phyloP scores from a whole-genome alignment of 805 yeast species.

The Saccharomycopsis oosterbeekiorum region DNA sequence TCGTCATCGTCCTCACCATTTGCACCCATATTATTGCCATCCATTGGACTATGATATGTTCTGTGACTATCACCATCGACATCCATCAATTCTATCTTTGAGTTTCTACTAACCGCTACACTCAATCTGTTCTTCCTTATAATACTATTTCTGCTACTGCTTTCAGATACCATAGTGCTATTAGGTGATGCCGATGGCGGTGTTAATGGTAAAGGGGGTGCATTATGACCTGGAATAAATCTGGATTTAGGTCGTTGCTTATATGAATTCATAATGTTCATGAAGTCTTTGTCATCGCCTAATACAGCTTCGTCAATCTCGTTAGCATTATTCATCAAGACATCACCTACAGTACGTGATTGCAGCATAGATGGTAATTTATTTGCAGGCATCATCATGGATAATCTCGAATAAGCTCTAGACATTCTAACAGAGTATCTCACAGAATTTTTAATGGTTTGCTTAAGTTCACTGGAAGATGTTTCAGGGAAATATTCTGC shows the following conservation, averaged over 20 bases:
- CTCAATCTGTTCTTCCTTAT: slow-evolving; percentile 9
- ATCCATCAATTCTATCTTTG: slow-evolving; percentile 17
- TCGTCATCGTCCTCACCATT: slow-evolving; percentile 4
- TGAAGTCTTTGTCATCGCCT: slow-evolving; percentile 17
- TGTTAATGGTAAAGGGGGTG: slow-evolving; percentile 17
- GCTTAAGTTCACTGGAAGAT: slow-evolving; percentile 56
- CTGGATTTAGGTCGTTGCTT: slow-evolving; percentile 15
- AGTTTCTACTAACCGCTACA: slow-evolving; percentile 16
- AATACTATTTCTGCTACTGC: neutral
- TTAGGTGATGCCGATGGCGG: slow-evolving; percentile 1
- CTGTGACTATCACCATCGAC: slow-evolving; percentile 1
- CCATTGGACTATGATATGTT: slow-evolving; percentile 1
- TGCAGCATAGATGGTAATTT: slow-evolving; percentile 1
- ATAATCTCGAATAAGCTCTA: slow-evolving; percentile 19
- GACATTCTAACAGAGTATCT: slow-evolving; percentile 63
- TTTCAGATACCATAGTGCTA: neutral
- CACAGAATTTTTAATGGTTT: slow-evolving; percentile 76
- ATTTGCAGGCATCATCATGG: slow-evolving; percentile 10
- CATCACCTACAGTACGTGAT: slow-evolving; percentile 36
- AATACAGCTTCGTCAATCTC: slow-evolving; percentile 33
- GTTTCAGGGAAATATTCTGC: slow-evolving; percentile 90
- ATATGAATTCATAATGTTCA: slow-evolving; percentile 16
- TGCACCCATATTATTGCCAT: slow-evolving; percentile 1
- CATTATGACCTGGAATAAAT: slow-evolving; percentile 13
- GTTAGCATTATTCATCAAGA: slow-evolving; percentile 33